Evolutionary conservation across 306 rosid genomes (phyloP), one percentile per base, ranked within the genome.

Genomic region (Abrus precatorius): DNA sequence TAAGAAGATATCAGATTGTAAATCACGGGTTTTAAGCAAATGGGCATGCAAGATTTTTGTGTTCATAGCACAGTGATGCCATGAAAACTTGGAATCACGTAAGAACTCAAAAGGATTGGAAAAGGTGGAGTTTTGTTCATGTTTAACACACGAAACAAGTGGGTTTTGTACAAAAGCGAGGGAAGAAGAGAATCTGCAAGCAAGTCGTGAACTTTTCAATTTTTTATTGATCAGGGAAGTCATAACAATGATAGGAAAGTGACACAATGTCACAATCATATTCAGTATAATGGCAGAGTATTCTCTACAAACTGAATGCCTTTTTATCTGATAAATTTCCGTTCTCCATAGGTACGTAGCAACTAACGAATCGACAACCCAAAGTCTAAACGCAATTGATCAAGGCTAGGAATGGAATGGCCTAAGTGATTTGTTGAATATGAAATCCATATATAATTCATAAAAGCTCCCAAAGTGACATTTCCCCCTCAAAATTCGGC

Each of bases 1-100:
- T 40, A 73, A 62, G 62, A 78, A 87, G 62, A 87, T 74, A 74
- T 85, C 55, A 70, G 84, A 82, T 43, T 59, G 94, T 34, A 94
- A 74, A 44, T 55, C 64, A 80, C 14, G 36, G 30, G 41, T 75
- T 78, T 30, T 85, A 75, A 86, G 86, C 53, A 88, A 82, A 55
- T 85, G 87, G 78, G 91, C 68, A 36, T 92, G 95, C 66, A 92
- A 13, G 49, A 79, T 53, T 86, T 85, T 79, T 5, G 91, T 69
- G 77, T 81, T 73, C 69, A 49, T 65, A 64, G 56, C 8, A 8
- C 40, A 69, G 57, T 63, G 74, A 6, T 48, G 62, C 47, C 74
- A 55, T 14, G 88, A 83, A 69, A 77, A 75, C 63, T 85, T 82
- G 78, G 59, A 76, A 56, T 75, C 81, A 56, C 69, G 83, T 82